Evolutionary conservation across 148 eudicot genomes (phyloP).

Genomic region (Dianthus caryophyllus): DNA sequence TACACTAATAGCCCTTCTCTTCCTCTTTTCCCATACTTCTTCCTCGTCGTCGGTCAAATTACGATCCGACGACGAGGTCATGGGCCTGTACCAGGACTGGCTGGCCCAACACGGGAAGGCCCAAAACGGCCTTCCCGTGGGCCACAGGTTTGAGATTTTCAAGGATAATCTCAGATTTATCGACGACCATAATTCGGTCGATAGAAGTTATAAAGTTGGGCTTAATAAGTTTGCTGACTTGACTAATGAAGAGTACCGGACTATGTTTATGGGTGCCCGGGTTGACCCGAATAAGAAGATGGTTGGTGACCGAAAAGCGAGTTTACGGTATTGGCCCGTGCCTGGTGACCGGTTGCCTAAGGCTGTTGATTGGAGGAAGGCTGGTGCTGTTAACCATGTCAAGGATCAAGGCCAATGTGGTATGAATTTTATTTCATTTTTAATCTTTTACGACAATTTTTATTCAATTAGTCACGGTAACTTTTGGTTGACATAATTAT

Average conservation of each 20-base stretch:
- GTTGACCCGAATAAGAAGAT: slow-evolving; percentile 37
- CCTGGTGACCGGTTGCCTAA: slow-evolving; percentile 54
- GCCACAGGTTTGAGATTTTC: slow-evolving; percentile 53
- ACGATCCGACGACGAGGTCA: slow-evolving; percentile 49
- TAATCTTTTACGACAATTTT: not conserved
- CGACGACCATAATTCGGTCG: slow-evolving; percentile 53
- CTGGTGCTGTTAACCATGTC: slow-evolving; percentile 70
- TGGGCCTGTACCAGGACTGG: slow-evolving; percentile 56
- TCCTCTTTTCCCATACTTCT: slow-evolving; percentile 24
- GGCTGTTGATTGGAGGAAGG: slow-evolving; percentile 71
- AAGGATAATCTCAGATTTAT: slow-evolving; percentile 71
- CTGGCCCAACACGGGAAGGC: slow-evolving; percentile 56
- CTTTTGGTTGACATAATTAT: too few species aligned
- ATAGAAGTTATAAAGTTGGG: slow-evolving; percentile 57
- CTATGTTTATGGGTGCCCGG: slow-evolving; percentile 53
- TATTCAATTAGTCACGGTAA: too few species aligned
- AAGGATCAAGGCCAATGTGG: slow-evolving; percentile 89
- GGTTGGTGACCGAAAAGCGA: slow-evolving; percentile 36
- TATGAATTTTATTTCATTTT: slow-evolving; percentile 15
- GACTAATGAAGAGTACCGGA: slow-evolving; percentile 68
- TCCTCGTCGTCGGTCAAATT: not conserved
- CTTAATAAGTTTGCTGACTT: slow-evolving; percentile 79
- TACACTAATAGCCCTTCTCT: slow-evolving; percentile 1
- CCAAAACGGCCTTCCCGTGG: slow-evolving; percentile 47
- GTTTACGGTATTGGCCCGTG: slow-evolving; percentile 45